Base-by-base conservation (phyloP, 164 flowering plant genomes). In the Vitis cinerea region DNA sequence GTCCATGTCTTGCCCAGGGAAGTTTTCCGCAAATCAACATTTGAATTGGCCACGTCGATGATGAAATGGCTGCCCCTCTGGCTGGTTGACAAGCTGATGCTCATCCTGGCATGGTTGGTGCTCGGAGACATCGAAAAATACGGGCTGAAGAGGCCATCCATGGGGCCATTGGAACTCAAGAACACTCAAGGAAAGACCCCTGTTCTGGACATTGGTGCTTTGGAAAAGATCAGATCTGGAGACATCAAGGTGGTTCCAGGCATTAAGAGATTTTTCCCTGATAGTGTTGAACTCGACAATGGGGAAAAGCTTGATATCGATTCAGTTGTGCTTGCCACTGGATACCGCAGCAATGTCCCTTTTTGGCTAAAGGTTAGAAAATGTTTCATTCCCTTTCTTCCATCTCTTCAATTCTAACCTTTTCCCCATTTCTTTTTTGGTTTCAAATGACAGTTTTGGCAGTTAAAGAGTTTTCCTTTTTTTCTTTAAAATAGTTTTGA, bases 1-100 rank as follows among this genome's bases (percentile, higher is more conserved):
- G 93, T 88, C 50, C 97, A 91, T 75, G 88, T 91, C 2, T 65
- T 91, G 68, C 94, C 97, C 1, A 83, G 94, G 55, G 97, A 89
- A 67, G 62, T 89, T 29, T 54, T 85, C 14, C 91, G 92, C 10
- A 81, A 74, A 68, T 91, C 97, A 3, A 89, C 88, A 7, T 89
- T 86, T 44, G 90, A 81, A 64, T 57, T 89, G 69, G 92, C 90
- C 1, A 67, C 80, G 44, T 5, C 75, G 61, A 23, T 91, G 82
- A 67, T 88, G 88, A 84, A 75, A 55, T 86, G 90, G 97, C 66
- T 89, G 10, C 92, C 91, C 0, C 73, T 90, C 3, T 83, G 87
- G 85, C 75, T 86, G 1, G 97, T 87, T 3, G 97, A 90, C 74
- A 83, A 75, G 78, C 50, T 90, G 2, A 0, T 90, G 71, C 51